These are phyloP conservation scores for Calocybe gambosa DNA, from an alignment of 1,284 basidiomycete species.

Conservation along the genomic window DNA sequence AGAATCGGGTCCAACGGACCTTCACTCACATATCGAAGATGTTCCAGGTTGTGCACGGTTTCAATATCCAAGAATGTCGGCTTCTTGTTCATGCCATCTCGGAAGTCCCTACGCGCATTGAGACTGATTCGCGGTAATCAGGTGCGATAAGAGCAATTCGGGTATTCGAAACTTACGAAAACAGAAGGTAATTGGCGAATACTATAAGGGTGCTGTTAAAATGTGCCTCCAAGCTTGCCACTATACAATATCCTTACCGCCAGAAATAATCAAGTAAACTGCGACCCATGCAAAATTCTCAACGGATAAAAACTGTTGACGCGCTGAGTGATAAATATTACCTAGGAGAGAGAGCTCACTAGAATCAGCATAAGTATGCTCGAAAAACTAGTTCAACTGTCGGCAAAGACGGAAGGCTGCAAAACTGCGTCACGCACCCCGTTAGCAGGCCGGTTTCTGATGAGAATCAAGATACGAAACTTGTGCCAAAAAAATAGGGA, in stretches of 20 bases:
- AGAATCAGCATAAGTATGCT: conserved; percentile 9
- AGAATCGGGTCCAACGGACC: too few species aligned
- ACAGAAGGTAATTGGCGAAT: conserved; percentile 8
- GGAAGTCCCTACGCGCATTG: conserved; percentile 6
- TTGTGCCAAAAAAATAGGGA: neutral
- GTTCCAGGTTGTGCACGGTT: neutral
- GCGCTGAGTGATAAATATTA: neutral
- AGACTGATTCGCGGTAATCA: neutral
- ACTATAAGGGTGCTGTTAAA: neutral
- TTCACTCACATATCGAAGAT: neutral
- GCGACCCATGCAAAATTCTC: conserved; percentile 9
- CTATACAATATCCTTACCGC: neutral
- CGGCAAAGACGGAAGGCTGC: neutral
- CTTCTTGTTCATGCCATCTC: conserved; percentile 8
- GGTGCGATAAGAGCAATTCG: neutral
- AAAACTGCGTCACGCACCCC: neutral
- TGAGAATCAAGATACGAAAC: neutral
- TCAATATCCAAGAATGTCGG: conserved; percentile 3
- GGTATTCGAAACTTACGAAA: conserved; percentile 1
- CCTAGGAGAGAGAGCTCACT: neutral
- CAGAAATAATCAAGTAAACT: conserved; percentile 4
- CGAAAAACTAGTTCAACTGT: neutral
- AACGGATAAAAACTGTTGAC: conserved; percentile 1
- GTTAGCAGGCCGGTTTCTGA: conserved; percentile 7
- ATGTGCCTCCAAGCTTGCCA: neutral